Base-by-base conservation (phyloP, 2,329 filamentous ascomycete genomes). In the Epichloe gansuensis region DNA sequence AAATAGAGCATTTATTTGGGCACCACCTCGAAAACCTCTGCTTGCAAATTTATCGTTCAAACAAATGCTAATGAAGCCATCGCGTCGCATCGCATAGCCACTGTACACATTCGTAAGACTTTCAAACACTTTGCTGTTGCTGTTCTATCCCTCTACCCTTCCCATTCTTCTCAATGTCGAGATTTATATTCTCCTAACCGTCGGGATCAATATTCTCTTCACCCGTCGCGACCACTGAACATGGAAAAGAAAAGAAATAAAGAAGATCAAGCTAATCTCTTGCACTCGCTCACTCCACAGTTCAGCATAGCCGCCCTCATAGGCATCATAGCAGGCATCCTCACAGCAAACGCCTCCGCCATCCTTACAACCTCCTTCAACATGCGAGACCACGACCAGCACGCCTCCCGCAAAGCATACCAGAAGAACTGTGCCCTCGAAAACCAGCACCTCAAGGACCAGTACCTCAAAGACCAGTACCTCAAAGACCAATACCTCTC, bases 261-360 rank as follows among this genome's bases (percentile, higher is more conserved):
- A 8, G n/a, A 17, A 21, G 11, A 17, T 12, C n/a, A 42, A 8
- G n/a, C 7, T 42, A 8, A 42, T 42, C 2, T 7, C 21, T 47
- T 37, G 31, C 28, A 31, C 25, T 31, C 34, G 31, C 46, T 11
- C 42, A n/a, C 7, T 44, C 25, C 21, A 4, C 52, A 75, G 72
- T 72, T 90, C 46, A 82, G 81, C 48, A 76, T 82, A 25, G 88
- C 86, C 7, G 75, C 79, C 35, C 66, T 86, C 17, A 73, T 88
- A 50, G 88, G 88, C n/a, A 68, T 83, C 50, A 49, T 80, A 11
- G 71, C 82, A 31, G 87, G 86, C 50, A 65, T 82, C 49, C 58
- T 78, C 17, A 66, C 90, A 44, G 76, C 80, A 61, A 67, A 80
- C 51, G 72, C 74, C 17, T 83, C 81, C 54, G 72, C 70, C 53